Base-by-base conservation (phyloP, 2,329 filamentous ascomycete species). In the Calonectria montana region DNA sequence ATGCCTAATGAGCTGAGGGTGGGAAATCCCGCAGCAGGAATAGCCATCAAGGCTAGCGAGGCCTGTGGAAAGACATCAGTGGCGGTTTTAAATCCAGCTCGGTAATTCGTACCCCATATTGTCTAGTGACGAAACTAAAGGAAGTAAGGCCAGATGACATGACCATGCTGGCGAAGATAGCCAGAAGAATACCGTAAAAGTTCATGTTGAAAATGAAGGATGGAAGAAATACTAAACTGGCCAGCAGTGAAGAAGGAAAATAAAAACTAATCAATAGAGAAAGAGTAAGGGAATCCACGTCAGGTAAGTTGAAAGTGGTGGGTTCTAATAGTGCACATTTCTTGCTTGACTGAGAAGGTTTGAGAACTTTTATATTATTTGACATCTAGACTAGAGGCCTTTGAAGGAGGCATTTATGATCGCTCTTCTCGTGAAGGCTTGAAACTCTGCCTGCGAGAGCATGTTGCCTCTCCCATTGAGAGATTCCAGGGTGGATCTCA, bases 291-390 rank as follows among this genome's bases (percentile, higher is more conserved):
- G 23, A 62, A 41, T 31, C 16, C 25, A 29, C 7, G 29, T 48
- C 23, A 61, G 45, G 62, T 16, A 53, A 62, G 31, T 50, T 65
- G 62, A 37, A 23, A 43, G 47, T 27, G 29, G 55, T 8, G 43
- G 27, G 45, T 31, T 37, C 53, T 37, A 45, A 37, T 45, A 25
- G 50, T 53, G n/a, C 13, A 57, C 23, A 13, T 15, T 2, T 7
- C 39, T 27, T 3, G 8, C 13, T 47, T 23, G 43, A 23, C 63
- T 66, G 67, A 70, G 68, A 47, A 63, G 63, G 27, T 63, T 65
- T 59, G 45, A 62, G 62, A 65, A 62, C 45, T 15, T 70, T 70
- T 70, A 70, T 70, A 70, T 50, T 23, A 23, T n/a, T n/a, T 21
- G 18, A 3, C 21, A 23, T 6, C 31, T n/a, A 15, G 16, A 10